Base-by-base conservation (phyloP, 2,329 filamentous ascomycete genomes). In the Claviceps maximensis region DNA sequence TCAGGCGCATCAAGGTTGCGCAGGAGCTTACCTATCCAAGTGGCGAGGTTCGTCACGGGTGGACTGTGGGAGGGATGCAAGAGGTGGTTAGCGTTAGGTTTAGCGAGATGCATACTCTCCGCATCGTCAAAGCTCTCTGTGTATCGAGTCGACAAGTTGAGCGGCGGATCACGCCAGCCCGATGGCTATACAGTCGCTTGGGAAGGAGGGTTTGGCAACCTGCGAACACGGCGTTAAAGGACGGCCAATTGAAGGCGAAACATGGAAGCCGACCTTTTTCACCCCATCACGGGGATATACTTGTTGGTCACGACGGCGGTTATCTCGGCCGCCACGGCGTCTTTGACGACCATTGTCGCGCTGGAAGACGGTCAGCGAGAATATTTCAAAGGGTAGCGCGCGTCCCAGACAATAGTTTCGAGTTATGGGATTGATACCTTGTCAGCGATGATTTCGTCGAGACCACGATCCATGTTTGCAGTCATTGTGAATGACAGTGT, bases 231-330 rank as follows among this genome's bases (percentile, higher is more conserved):
- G 25, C 15, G 38, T 44, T 52, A 51, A 23, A 29, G 33, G 52
- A 27, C 46, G 31, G 29, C 45, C 40, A n/a, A 19, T 46, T 7
- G 13, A 47, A 17, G 27, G 40, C 29, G 38, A 40, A 27, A 19
- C n/a, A 55, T 64, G 47, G 69, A 41, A 15, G 27, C 44, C 9
- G 38, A 91, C 89, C 89, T 94, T 94, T 89, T 84, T 90, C 68
- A 91, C 80, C 71, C 87, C 87, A 72, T 93, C 87, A 72, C 87
- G 84, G 64, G 86, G 85, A 62, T 78, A 84, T 40, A 73, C 69
- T 42, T 66, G 66, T 53, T 69, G 69, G 38, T 70, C 64, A 49
- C 63, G 61, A 55, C 60, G 60, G 45, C 60, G 63, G 47, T 62
- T 59, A 53, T 64, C 68, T 53, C 67, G 65, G 56, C 67, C 65